phyloP scores from a whole-genome alignment of 1,284 basidiomycete genomes.

The Sanghuangporus baumii region DNA sequence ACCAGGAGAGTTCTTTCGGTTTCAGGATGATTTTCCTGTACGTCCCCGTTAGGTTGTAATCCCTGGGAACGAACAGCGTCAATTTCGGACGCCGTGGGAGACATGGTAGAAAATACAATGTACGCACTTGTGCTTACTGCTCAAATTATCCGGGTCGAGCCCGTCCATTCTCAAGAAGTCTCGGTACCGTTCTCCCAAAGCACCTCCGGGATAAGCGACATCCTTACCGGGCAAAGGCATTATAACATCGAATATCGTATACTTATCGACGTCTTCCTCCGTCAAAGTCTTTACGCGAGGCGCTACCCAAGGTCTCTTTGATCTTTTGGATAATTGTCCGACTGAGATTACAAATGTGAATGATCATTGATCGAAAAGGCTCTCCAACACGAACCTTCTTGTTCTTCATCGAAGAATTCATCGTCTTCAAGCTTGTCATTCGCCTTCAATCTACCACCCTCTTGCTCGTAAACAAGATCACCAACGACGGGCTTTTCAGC shows the following conservation, averaged over 20 bases:
- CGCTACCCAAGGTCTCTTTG: conserved; percentile 50
- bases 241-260: conserved; percentile 90
- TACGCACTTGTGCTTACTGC: conserved; percentile 79
- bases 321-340: conserved; percentile 27
- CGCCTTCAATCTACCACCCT: conserved; percentile 33
- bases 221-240: conserved; percentile 94
- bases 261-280: conserved; percentile 68
- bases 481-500: conserved; percentile 74
- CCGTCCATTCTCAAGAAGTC: conserved; percentile 82
- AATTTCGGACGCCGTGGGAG: background rate
- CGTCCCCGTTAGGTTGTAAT: conserved; percentile 88
- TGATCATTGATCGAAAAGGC: background rate
- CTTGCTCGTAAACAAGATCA: conserved; percentile 67
- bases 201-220: conserved; percentile 82
- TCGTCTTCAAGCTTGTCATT: conserved; percentile 26
- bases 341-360: background rate
- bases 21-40: conserved; percentile 89
- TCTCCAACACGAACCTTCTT: conserved; percentile 33
- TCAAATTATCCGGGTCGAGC: conserved; percentile 82
- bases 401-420: conserved; percentile 34
- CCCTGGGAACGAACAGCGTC: conserved; percentile 40
- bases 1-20: conserved; percentile 78
- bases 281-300: conserved; percentile 74
- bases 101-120: background rate
- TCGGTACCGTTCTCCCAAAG: conserved; percentile 76